Percentiles rank a stretch among this genome's conserved stretches.
Evolutionary conservation across 148 eudicot genomes (phyloP).

Genomic region (Bassia scoparia): DNA sequence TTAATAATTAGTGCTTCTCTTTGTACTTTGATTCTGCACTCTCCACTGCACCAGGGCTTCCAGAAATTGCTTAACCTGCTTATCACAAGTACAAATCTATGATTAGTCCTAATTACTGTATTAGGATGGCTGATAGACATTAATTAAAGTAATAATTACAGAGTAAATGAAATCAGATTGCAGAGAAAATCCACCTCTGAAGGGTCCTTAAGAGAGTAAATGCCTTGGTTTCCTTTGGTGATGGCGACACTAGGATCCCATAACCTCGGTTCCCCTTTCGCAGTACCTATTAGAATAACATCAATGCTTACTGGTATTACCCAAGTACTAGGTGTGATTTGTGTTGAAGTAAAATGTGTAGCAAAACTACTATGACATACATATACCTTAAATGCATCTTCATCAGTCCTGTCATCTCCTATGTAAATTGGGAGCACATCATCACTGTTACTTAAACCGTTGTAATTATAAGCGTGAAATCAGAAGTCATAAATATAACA

Average conservation of each 20-base stretch:
- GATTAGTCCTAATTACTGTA: conserved; percentile 18
- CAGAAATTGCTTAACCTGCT: conserved; percentile 49
- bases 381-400: conserved; percentile 81
- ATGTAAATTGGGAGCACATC: conserved; percentile 78
- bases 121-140: conserved; percentile 16
- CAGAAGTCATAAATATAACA: neutral
- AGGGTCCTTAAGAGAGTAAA: conserved; percentile 65
- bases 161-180: neutral
- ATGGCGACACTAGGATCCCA: conserved; percentile 67
- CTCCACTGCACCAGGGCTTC: conserved; percentile 49
- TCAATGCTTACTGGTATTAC: neutral
- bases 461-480: neutral
- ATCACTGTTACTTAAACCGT: conserved; percentile 47
- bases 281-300: conserved; percentile 39
- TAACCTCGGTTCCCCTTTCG: conserved; percentile 52
- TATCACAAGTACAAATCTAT: neutral
- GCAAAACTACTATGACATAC: neutral
- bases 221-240: conserved; percentile 81
- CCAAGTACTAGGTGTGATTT: too few species aligned
- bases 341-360: neutral
- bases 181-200: conserved; percentile 37
- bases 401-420: conserved; percentile 87
- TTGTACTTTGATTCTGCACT: conserved; percentile 22
- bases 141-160: too few species aligned
- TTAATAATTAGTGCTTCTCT: conserved; percentile 16